Conservation (phyloP, 257 asterid species). For the Solanum stenotomum region DNA sequence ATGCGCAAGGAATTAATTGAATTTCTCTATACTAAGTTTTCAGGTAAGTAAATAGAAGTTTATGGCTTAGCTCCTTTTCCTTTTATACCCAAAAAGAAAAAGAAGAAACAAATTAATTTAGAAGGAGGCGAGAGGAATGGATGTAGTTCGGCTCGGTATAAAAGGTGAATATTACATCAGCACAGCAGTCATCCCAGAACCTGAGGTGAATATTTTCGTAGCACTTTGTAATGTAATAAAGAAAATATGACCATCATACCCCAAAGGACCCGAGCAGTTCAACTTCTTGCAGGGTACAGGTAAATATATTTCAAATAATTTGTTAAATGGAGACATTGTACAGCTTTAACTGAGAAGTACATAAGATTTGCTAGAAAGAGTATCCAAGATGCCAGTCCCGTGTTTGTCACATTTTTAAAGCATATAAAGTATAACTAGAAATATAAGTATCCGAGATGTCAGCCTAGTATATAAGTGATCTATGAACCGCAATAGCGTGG, state of each 20-base stretch:
- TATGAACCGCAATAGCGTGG: neutral
- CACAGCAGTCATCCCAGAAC: neutral
- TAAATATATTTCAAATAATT: neutral
- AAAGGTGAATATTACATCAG: neutral
- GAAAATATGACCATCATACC: neutral
- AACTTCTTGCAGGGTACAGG: neutral
- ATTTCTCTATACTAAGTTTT: neutral
- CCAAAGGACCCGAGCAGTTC: neutral
- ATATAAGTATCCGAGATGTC: neutral
- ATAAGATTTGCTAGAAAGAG: neutral
- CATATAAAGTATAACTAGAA: neutral
- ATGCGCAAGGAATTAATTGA: neutral
- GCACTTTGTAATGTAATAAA: neutral
- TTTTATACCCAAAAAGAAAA: neutral
- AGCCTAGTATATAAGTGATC: neutral
- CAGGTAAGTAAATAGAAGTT: neutral
- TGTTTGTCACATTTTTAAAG: neutral
- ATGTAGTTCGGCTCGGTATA: neutral
- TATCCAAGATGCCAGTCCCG: neutral
- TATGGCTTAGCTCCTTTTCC: neutral
- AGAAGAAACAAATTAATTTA: neutral
- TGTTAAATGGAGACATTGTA: neutral
- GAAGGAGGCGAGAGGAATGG: neutral
- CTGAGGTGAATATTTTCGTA: neutral
- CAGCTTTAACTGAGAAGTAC: neutral